Evolutionary conservation across 306 rosid genomes (phyloP).

Genomic region (Urtica urens): DNA sequence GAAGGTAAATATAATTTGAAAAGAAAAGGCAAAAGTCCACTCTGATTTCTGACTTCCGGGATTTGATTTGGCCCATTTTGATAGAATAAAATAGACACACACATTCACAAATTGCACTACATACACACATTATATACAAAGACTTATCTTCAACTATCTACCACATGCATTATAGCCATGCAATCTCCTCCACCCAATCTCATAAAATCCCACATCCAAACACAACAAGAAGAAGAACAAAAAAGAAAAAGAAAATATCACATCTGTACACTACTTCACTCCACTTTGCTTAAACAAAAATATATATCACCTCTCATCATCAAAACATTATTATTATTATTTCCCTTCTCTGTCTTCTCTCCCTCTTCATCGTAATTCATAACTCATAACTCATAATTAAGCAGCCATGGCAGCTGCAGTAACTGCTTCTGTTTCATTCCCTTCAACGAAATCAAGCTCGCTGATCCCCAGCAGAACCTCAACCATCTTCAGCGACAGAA

Average conservation of each 20-base stretch:
- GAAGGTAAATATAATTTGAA: constrained; percentile 13
- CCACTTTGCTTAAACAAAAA: not conserved
- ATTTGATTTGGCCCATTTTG: no score
- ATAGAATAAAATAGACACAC: not conserved
- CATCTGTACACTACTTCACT: not conserved
- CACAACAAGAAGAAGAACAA: not conserved
- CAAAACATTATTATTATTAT: not conserved
- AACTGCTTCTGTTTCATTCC: constrained; percentile 74
- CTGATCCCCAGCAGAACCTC: constrained; percentile 43
- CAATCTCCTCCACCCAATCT: constrained; percentile 82
- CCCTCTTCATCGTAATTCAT: constrained; percentile 2
- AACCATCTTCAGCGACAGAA: constrained; percentile 40
- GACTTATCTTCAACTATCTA: constrained; percentile 59
- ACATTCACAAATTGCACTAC: no score
- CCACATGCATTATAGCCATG: constrained; percentile 44
- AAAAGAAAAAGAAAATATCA: not conserved
- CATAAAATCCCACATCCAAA: constrained; percentile 30
- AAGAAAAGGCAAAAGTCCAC: constrained; percentile 1
- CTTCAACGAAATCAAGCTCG: constrained; percentile 65
- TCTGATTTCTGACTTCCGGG: no score
- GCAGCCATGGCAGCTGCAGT: constrained; percentile 75
- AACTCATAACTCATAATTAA: not conserved
- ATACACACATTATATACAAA: no score
- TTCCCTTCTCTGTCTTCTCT: constrained; percentile 5
- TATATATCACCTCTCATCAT: not conserved